phyloP scores from a whole-genome alignment of 257 asterid species.

The Sherardia arvensis region DNA sequence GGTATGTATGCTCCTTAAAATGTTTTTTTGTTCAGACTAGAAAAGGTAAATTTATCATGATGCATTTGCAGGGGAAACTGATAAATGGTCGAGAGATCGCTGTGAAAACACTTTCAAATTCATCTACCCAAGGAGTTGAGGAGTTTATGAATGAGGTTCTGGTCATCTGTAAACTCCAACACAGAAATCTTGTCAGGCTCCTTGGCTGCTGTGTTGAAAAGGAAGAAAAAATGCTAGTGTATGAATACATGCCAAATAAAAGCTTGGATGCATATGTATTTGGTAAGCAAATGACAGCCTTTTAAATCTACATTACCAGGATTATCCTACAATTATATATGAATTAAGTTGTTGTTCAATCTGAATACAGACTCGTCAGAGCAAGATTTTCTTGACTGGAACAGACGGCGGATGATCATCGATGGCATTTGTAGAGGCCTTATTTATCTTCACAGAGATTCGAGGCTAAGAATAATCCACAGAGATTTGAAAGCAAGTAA shows the following conservation, averaged over 20 bases:
- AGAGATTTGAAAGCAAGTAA: slow-evolving; percentile 5
- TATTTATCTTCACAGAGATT: slow-evolving; percentile 7
- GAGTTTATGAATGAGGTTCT: slow-evolving; percentile 4
- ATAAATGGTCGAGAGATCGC: slow-evolving; percentile 1
- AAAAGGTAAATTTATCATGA: no score
- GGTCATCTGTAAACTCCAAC: slow-evolving; percentile 1
- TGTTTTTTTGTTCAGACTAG: not conserved
- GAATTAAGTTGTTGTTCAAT: not conserved
- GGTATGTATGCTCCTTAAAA: slow-evolving; percentile 18
- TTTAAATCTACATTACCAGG: not conserved
- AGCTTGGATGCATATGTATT: slow-evolving; percentile 1
- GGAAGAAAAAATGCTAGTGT: slow-evolving; percentile 6
- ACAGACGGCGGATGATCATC: not conserved
- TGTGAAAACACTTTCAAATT: slow-evolving; percentile 6
- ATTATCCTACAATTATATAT: not conserved
- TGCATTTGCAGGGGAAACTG: slow-evolving; percentile 9
- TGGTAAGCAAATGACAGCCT: not conserved
- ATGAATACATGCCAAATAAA: slow-evolving; percentile 6
- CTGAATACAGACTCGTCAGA: not conserved
- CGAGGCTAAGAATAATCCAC: slow-evolving; percentile 2
- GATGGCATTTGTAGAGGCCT: slow-evolving; percentile 6
- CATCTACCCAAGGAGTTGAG: slow-evolving; percentile 1
- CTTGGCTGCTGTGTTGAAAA: slow-evolving; percentile 5
- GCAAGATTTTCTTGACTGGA: slow-evolving; percentile 1
- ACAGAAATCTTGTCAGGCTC: slow-evolving; percentile 4